Conservation (phyloP, 1,139 yeast genomes). For the Meyerozyma athensensis region DNA sequence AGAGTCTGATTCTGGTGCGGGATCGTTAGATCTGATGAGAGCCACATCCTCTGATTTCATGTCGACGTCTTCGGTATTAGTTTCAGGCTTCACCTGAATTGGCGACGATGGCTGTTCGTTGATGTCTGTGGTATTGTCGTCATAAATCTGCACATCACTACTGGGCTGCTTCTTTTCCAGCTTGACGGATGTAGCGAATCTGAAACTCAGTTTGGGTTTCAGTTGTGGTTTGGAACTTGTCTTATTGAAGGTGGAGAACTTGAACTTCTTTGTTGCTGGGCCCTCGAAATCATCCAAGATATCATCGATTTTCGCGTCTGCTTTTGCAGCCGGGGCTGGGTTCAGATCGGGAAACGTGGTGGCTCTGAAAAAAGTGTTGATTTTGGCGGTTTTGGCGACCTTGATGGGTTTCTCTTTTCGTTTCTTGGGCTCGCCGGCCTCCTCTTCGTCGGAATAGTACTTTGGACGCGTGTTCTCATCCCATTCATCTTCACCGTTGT, state of each 20-base stretch:
- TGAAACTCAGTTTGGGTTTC: background rate
- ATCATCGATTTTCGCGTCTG: conserved; percentile 40
- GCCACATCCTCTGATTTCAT: conserved; percentile 10
- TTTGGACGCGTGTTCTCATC: conserved; percentile 48
- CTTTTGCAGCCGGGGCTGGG: conserved; percentile 11
- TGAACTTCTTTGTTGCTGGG: conserved; percentile 5
- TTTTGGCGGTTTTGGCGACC: conserved; percentile 45
- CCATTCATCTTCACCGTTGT: conserved; percentile 91
- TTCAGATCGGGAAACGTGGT: conserved; percentile 11
- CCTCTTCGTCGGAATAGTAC: conserved; percentile 54
- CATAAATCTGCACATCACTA: conserved; percentile 7
- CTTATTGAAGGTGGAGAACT: conserved; percentile 4
- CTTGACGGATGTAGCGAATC: background rate
- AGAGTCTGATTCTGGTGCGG: conserved; percentile 30
- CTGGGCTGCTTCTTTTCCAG: background rate
- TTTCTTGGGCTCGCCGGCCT: conserved; percentile 23
- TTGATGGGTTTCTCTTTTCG: conserved; percentile 35
- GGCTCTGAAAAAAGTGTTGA: conserved; percentile 52
- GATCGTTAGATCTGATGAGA: too few species aligned
- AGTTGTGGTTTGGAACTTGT: background rate
- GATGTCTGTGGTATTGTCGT: conserved; percentile 15
- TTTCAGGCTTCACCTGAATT: conserved; percentile 16
- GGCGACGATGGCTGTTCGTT: conserved; percentile 32
- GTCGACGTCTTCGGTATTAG: conserved; percentile 7
- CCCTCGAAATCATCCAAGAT: conserved; percentile 41